These are phyloP conservation scores for Pezicula radicicola DNA, from an alignment of 2,329 filamentous ascomycete genomes.

Conservation along the genomic window DNA sequence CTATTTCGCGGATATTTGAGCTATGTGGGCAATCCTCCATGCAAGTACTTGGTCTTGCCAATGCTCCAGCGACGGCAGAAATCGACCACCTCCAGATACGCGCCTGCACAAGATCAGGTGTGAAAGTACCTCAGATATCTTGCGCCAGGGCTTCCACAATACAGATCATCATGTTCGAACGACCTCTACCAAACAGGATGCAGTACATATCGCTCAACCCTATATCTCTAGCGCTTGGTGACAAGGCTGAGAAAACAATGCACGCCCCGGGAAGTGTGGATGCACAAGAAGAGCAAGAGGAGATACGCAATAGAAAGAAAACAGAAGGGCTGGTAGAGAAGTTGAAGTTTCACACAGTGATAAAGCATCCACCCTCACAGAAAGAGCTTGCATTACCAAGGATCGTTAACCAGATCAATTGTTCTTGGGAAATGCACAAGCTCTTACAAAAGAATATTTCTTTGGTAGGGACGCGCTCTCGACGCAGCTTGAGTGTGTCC, in stretches of 20 bases:
- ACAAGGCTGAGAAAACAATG: conserved; percentile 51
- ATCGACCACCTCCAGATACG: conserved; percentile 71
- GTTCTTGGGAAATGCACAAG: conserved; percentile 84
- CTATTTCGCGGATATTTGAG: conserved; percentile 75
- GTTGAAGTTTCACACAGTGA: conserved; percentile 81
- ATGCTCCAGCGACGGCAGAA: conserved; percentile 49
- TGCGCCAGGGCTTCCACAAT: conserved; percentile 71
- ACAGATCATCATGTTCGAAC: conserved; percentile 86
- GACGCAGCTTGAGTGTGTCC: conserved; percentile 85
- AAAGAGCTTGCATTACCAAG: conserved; percentile 79
- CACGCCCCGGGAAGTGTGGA: conserved; percentile 57
- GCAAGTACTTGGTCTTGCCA: conserved; percentile 82
- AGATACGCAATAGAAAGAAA: conserved; percentile 53
- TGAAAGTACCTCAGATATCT: conserved; percentile 66
- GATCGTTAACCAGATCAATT: conserved; percentile 93
- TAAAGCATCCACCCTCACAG: conserved; percentile 70
- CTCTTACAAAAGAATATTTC: conserved; percentile 86
- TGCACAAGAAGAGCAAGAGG: conserved; percentile 67
- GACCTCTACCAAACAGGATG: conserved; percentile 83
- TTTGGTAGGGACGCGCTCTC: conserved; percentile 76
- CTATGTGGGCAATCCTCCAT: conserved; percentile 80
- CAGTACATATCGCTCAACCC: conserved; percentile 92
- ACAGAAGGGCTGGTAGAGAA: conserved; percentile 76
- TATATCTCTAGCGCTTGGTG: conserved; percentile 80
- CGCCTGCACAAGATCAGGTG: conserved; percentile 49